These are phyloP conservation scores for Leccinellum albellum DNA, from an alignment of 768 basidiomycete genomes.

Conservation along the genomic window DNA sequence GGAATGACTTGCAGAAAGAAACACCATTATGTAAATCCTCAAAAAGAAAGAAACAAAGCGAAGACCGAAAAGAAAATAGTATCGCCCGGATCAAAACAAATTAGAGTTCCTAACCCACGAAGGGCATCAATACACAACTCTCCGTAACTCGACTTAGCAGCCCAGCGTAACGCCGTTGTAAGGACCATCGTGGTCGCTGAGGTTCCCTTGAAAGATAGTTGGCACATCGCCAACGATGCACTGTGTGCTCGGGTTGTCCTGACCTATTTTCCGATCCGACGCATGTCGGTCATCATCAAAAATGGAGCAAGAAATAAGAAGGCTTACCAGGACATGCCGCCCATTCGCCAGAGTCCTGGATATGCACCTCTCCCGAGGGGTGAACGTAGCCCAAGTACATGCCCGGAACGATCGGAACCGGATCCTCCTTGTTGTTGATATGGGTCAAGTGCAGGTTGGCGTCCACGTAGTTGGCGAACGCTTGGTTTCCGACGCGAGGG, in stretches of 20 bases:
- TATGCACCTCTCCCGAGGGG: conserved; percentile 41
- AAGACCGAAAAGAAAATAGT: too few relatives aligned
- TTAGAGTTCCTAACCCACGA: too few relatives aligned
- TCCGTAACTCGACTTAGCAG: conserved; percentile 4
- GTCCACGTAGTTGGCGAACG: conserved; percentile 16
- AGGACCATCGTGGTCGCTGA: conserved; percentile 44
- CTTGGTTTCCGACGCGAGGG: not conserved
- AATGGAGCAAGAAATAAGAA: not conserved
- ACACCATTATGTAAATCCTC: too few relatives aligned
- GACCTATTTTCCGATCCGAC: conserved; percentile 28
- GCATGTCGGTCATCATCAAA: not conserved
- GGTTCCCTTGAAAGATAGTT: conserved; percentile 41
- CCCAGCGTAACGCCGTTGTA: conserved; percentile 30
- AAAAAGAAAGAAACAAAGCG: too few relatives aligned
- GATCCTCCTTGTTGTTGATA: conserved; percentile 50
- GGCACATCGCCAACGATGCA: conserved; percentile 24
- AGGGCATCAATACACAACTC: too few relatives aligned
- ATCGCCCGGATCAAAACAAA: too few relatives aligned
- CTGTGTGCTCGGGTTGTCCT: conserved; percentile 52
- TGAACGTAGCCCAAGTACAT: conserved; percentile 40
- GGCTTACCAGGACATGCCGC: conserved; percentile 46
- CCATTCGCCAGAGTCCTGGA: conserved; percentile 47
- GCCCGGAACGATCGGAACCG: conserved; percentile 34
- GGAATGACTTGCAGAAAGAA: too few relatives aligned
- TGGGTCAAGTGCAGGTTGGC: conserved; percentile 43